Evolutionary conservation across 2,329 filamentous ascomycete species (phyloP), one percentile per base, ranked within the genome.

Genomic region (Colletotrichum ledebouriae): DNA sequence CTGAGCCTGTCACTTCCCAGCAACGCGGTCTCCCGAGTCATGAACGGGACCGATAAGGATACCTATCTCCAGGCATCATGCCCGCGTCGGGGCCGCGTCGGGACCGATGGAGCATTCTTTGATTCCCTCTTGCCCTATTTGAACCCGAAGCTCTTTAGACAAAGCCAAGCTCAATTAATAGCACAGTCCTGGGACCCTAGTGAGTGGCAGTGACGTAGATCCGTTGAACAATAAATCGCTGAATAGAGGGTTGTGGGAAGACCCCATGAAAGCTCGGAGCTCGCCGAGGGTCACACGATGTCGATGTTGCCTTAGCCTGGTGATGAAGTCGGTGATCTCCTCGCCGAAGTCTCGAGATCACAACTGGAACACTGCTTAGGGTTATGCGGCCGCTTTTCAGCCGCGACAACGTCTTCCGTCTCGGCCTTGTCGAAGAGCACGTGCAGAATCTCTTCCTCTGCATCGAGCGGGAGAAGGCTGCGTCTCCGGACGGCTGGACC

Each of bases 321-420:
- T 49, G 58, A 20, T 37, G 12, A 20, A 20, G 33, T 13, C 41
- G 34, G 47, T 60, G 46, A 60, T 29, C 20, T n/a, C 44, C n/a
- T 33, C 13, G 15, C 20, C 20, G 1, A 15, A 20, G 15, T 11
- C 29, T 50, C 44, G 49, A 39, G 9, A 41, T 12, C 13, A 41
- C 6, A 29, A 11, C 42, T 10, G 3, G 15, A 33, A 15, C 10
- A 17, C 33, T 13, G 29, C n/a, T n/a, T n/a, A n/a, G 78, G 6
- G 73, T 82, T 5, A 73, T 83, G 37, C 76, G 81, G 1, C 81
- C 81, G 0, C 77, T 81, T 44, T 83, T 83, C 70, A 75, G 75
- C 1, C 74, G 78, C 17, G 79, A 81, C 41, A 82, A 84, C 68
- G 78, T 85, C 60, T 78, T 78, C 67, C 78, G 85, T 68, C 76